phyloP scores from a whole-genome alignment of 495 filamentous ascomycete genomes.

The Penicillium pancosmium region DNA sequence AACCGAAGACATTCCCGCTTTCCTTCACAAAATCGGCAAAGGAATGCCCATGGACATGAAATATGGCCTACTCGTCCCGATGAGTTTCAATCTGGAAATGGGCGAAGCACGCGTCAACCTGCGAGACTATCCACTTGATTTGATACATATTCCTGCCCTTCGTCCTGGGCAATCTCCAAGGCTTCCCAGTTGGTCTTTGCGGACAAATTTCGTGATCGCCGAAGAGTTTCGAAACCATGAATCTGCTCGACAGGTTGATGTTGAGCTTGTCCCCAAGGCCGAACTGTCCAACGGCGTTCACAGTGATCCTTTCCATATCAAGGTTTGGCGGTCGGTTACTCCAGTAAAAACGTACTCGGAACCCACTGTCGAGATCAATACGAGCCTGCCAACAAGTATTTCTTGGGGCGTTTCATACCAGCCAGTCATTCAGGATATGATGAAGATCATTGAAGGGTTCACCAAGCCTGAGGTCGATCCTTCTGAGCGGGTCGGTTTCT shows the following conservation, averaged over 20 bases:
- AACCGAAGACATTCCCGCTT: conserved; percentile 74
- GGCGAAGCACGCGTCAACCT: conserved; percentile 84
- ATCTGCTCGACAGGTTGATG: conserved; percentile 75
- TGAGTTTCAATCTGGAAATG: conserved; percentile 88
- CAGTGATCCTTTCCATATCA: conserved; percentile 66
- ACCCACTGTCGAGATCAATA: conserved; percentile 88
- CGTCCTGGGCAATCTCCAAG: conserved; percentile 77
- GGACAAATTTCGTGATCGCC: conserved; percentile 93
- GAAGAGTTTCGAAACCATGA: conserved; percentile 83
- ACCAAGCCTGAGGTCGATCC: conserved; percentile 93
- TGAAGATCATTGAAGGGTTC: conserved; percentile 98
- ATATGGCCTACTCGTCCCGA: conserved; percentile 85
- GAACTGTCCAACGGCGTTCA: conserved; percentile 47
- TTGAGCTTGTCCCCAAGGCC: conserved; percentile 81
- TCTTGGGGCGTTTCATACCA: conserved; percentile 98
- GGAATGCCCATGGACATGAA: conserved; percentile 91
- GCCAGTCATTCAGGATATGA: conserved; percentile 98
- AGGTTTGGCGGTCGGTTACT: conserved; percentile 88
- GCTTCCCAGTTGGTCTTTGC: conserved; percentile 78
- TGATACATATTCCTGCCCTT: conserved; percentile 86
- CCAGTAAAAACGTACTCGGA: conserved; percentile 98
- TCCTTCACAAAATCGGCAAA: conserved; percentile 87
- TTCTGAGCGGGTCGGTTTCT: conserved; percentile 93
- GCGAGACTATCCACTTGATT: conserved; percentile 89
- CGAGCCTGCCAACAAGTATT: conserved; percentile 84